Evolutionary conservation across 1,284 basidiomycete species (phyloP).

Genomic region (Rhodotorula mucilaginosa): DNA sequence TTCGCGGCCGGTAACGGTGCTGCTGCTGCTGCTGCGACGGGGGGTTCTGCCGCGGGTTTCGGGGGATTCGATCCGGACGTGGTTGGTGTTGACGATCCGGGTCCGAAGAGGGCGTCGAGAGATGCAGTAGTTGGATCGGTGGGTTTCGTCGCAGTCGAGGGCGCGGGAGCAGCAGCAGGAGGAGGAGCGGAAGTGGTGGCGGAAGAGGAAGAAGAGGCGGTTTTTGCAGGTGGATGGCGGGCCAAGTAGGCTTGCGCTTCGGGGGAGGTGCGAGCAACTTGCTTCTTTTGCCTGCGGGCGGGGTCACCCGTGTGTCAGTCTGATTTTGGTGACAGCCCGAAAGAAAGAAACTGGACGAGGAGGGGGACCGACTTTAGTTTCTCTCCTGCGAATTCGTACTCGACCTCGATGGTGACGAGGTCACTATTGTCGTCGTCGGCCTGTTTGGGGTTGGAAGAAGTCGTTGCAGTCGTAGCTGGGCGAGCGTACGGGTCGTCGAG

Average conservation of each 20-base stretch:
- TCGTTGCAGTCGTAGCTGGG: neutral
- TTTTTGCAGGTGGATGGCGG: slow-evolving; percentile 49
- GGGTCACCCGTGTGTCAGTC: neutral
- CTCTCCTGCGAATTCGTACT: slow-evolving; percentile 69
- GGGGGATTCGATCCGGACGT: neutral
- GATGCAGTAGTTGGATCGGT: slow-evolving; percentile 59
- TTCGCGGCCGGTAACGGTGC: neutral
- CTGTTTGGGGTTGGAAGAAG: slow-evolving; percentile 25
- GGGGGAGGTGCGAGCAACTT: slow-evolving; percentile 65
- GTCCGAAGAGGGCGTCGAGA: slow-evolving; percentile 65
- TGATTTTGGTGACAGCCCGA: no score
- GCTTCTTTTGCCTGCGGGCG: slow-evolving; percentile 61
- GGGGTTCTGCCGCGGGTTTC: neutral
- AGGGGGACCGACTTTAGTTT: slow-evolving; percentile 60
- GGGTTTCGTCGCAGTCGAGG: slow-evolving; percentile 1
- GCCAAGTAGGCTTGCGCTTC: slow-evolving; percentile 71
- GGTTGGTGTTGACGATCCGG: slow-evolving; percentile 51
- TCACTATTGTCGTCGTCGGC: slow-evolving; percentile 22
- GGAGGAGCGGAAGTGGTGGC: slow-evolving; percentile 5
- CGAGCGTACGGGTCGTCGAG: slow-evolving; percentile 15
- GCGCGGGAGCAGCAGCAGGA: neutral
- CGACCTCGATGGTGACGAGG: slow-evolving; percentile 64
- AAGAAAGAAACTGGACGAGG: no score
- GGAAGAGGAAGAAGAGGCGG: neutral
- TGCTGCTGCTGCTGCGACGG: neutral